phyloP scores from a whole-genome alignment of 202 grass and related monocot species.

The Tripidium arundinaceum region DNA sequence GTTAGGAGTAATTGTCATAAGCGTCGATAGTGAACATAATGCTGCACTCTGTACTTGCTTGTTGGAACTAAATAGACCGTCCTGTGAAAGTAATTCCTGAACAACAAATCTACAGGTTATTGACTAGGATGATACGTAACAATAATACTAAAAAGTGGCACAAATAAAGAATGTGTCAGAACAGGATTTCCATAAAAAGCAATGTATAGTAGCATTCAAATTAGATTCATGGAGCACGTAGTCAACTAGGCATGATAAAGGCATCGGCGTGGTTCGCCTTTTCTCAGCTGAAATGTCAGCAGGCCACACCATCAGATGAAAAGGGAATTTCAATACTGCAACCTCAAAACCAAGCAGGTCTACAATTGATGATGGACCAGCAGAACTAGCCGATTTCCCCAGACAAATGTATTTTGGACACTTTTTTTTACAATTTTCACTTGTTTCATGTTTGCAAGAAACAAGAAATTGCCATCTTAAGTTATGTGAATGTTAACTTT shows the following conservation, averaged over 20 bases:
- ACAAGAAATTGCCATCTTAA: neutral
- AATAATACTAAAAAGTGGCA: constrained; percentile 18
- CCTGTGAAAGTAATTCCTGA: constrained; percentile 82
- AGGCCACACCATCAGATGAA: neutral
- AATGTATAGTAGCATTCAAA: neutral
- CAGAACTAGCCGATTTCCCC: neutral
- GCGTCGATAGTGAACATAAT: constrained; percentile 65
- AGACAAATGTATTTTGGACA: neutral
- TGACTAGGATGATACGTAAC: neutral
- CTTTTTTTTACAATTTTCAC: neutral
- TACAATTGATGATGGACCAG: neutral
- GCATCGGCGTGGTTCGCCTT: neutral
- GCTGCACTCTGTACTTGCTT: constrained; percentile 51
- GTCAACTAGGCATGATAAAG: neutral
- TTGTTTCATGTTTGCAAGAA: neutral
- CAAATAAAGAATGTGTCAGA: neutral
- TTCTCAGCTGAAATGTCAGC: neutral
- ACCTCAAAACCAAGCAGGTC: constrained; percentile 17
- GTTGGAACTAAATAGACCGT: constrained; percentile 75
- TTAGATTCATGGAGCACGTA: neutral
- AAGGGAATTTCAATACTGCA: neutral
- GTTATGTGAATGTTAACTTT: constrained; percentile 21
- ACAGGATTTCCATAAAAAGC: neutral
- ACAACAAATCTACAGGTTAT: constrained; percentile 23
- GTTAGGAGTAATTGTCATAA: constrained; percentile 87